Evolutionary conservation across 345 rosid species (phyloP).

Genomic region (Eucalyptus tenuipes): DNA sequence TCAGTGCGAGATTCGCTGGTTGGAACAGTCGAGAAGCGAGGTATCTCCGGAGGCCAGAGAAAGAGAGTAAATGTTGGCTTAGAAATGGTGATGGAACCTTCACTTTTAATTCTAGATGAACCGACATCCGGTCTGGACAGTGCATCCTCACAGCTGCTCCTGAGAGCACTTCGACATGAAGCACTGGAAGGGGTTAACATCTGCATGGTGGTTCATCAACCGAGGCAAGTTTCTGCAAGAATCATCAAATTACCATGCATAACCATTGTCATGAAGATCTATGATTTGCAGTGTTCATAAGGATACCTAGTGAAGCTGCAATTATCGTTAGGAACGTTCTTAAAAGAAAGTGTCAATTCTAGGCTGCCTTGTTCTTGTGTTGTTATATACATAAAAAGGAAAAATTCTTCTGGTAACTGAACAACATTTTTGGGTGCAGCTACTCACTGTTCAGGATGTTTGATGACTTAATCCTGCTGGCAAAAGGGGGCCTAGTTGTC

Average conservation of each 20-base stretch:
- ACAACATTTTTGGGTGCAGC: slow-evolving; percentile 35
- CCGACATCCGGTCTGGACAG: slow-evolving; percentile 99
- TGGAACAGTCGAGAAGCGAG: slow-evolving; percentile 91
- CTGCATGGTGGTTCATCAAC: slow-evolving; percentile 96
- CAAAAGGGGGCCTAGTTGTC: slow-evolving; percentile 82
- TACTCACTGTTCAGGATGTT: slow-evolving; percentile 78
- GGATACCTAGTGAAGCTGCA: background rate
- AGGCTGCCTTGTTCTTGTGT: background rate
- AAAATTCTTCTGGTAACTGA: background rate
- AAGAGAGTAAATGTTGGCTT: slow-evolving; percentile 93
- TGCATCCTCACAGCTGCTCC: slow-evolving; percentile 85
- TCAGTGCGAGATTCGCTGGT: slow-evolving; percentile 71
- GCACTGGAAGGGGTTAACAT: slow-evolving; percentile 90
- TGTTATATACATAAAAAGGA: too few relatives aligned
- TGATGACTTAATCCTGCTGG: slow-evolving; percentile 77
- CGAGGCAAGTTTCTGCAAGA: slow-evolving; percentile 34
- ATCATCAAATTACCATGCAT: background rate
- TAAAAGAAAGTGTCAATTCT: background rate
- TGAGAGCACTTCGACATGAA: slow-evolving; percentile 85
- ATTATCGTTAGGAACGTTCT: background rate
- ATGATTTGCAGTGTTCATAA: background rate
- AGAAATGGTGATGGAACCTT: slow-evolving; percentile 98
- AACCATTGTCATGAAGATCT: background rate
- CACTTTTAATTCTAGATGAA: slow-evolving; percentile 84
- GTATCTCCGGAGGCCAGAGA: slow-evolving; percentile 97